Conservation (phyloP, 305 asterid genomes). For the Coffea humblotiana region DNA sequence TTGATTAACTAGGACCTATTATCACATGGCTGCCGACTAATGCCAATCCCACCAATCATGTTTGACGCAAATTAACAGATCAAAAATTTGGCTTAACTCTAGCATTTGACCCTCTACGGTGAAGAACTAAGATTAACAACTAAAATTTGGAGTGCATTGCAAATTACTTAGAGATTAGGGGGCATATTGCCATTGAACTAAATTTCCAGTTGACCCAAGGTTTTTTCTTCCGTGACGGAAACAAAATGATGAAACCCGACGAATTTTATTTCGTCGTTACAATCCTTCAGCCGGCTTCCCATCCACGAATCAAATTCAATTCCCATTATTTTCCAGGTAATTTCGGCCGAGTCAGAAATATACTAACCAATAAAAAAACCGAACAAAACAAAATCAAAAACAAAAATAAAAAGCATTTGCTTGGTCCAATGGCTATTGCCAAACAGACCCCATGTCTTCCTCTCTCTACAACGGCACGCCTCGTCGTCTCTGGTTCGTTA, state of each 20-base stretch:
- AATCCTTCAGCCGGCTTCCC: background rate
- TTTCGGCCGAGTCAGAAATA: conserved; percentile 6
- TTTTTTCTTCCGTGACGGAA: background rate
- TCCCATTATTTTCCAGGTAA: background rate
- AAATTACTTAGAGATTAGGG: too few species aligned
- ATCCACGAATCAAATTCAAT: conserved; percentile 12
- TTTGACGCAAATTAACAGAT: too few species aligned
- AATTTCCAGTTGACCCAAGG: too few species aligned
- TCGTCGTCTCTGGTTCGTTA: conserved; percentile 39
- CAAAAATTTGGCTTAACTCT: too few species aligned
- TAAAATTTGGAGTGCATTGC: too few species aligned
- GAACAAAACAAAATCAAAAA: conserved; percentile 1
- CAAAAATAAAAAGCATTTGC: conserved; percentile 4
- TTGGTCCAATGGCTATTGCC: background rate
- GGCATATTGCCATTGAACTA: too few species aligned
- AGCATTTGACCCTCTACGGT: too few species aligned
- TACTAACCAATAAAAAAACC: conserved; percentile 11
- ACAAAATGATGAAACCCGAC: conserved; percentile 12
- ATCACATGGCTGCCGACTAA: too few species aligned
- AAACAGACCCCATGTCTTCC: conserved; percentile 12
- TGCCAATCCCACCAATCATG: too few species aligned
- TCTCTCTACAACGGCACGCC: conserved; percentile 21
- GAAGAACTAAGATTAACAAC: too few species aligned
- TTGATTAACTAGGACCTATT: too few species aligned
- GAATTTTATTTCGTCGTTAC: background rate